These are phyloP conservation scores for Hansenula sp. DNA, from an alignment of 1,139 yeast species.

Conservation along the genomic window DNA sequence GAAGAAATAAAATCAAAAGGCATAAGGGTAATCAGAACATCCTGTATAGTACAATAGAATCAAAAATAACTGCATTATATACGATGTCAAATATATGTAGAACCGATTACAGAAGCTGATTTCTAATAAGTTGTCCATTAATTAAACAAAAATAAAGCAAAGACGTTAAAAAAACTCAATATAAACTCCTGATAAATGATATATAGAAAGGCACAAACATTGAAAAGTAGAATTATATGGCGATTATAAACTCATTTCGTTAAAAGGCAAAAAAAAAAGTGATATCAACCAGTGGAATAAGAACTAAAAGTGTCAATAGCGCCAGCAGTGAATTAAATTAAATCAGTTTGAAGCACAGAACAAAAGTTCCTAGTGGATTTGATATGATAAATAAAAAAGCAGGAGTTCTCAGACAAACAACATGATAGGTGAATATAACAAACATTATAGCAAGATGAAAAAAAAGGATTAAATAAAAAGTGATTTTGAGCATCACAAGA, in stretches of 20 bases:
- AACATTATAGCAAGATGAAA: background rate
- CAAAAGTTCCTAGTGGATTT: background rate
- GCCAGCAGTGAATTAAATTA: too few relatives aligned
- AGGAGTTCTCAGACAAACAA: background rate
- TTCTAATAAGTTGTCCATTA: background rate
- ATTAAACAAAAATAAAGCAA: background rate
- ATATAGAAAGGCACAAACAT: background rate
- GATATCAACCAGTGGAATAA: too few relatives aligned
- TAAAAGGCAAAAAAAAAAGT: too few relatives aligned
- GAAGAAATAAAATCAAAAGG: conserved; percentile 4
- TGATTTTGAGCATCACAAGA: background rate
- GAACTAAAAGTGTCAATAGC: too few relatives aligned
- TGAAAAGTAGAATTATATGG: background rate
- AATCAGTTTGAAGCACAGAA: background rate
- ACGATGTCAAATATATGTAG: too few relatives aligned
- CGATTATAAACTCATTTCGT: background rate
- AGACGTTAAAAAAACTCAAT: conserved; percentile 1
- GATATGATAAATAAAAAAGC: background rate
- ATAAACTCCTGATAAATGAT: background rate
- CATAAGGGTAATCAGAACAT: too few relatives aligned
- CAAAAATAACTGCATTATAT: background rate
- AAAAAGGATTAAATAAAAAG: background rate
- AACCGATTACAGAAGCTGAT: background rate
- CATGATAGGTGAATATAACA: background rate
- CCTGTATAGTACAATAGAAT: background rate